These are phyloP conservation scores for Dothiorella sarmentorum DNA, from an alignment of 2,329 filamentous ascomycete species.

Conservation along the genomic window DNA sequence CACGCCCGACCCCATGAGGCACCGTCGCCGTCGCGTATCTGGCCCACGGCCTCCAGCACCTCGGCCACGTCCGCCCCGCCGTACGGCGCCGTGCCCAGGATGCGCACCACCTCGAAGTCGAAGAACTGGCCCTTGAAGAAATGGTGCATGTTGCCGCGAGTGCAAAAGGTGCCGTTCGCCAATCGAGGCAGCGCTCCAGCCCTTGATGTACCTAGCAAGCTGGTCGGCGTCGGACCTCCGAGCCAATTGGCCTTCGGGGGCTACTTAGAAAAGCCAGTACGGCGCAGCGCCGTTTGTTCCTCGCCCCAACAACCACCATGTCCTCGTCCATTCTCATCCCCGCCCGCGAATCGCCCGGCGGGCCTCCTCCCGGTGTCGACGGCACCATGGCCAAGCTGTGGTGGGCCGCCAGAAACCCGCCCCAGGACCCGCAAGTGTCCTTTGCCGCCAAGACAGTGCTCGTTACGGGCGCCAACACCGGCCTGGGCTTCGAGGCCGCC, in stretches of 20 bases:
- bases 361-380: too few species aligned
- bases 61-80: conserved; percentile 16
- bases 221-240: too few species aligned
- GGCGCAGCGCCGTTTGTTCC: too few species aligned
- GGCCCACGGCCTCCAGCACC: conserved; percentile 15
- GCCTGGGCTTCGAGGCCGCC: conserved; percentile 47
- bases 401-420: background rate
- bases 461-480: conserved; percentile 48
- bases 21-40: conserved; percentile 40
- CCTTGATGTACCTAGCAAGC: too few species aligned
- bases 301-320: too few species aligned
- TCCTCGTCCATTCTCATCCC: too few species aligned
- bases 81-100: conserved; percentile 16
- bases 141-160: background rate
- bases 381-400: background rate
- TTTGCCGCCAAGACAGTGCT: conserved; percentile 40
- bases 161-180: too few species aligned
- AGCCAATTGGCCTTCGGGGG: too few species aligned
- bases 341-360: too few species aligned
- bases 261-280: too few species aligned
- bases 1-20: conserved; percentile 42
- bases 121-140: conserved; percentile 10
- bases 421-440: conserved; percentile 23
- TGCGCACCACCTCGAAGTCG: conserved; percentile 20
- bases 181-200: too few species aligned